Evolutionary conservation across 2,329 filamentous ascomycete species (phyloP), one percentile per base, ranked within the genome.

Genomic region (Alternaria viburni): DNA sequence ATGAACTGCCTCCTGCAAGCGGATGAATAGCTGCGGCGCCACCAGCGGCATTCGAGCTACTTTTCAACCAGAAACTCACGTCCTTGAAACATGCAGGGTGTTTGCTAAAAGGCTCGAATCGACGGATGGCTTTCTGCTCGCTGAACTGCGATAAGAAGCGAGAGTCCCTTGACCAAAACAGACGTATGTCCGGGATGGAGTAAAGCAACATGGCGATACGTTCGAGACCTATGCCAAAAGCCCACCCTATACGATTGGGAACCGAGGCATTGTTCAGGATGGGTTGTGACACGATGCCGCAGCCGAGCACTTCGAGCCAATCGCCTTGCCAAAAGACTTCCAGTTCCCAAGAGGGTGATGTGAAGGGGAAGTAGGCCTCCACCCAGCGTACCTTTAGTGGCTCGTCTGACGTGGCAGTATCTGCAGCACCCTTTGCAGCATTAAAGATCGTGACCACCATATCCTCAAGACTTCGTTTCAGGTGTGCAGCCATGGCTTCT

Each of bases 171-270:
- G 92, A 96, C 96, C 96, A 99, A 83, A 99, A 98, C 5, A 98
- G 88, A 12, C 96, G 90, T 71, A 99, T 99, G 77, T 99, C 96
- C 0, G 94, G 93, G 62, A 99, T 97, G 62, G 92, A 91, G 84
- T 97, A 99, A 23, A 99, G 88, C 36, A 99, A 87, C 96, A 99
- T 99, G 64, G 96, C 95, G 67, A 99, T 95, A 65, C 96, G 89
- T 80, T 99, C 96, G 26, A 99, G 87, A 3, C 96, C 96, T 17
- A 98, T 85, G 36, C 96, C 96, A 81, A 98, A 99, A 1, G 96
- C 96, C 96, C 96, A 99, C 6, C 94, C 95, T 3, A 97, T 81
- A 74, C 92, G 89, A 59, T 88, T 83, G 4, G 91, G 89, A 49
- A 93, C 89, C 54, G 89, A 91, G 0, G 95, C 93, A 58, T 92